Evolutionary conservation across 805 yeast genomes (phyloP).

Genomic region (Candida nonsorbophila): DNA sequence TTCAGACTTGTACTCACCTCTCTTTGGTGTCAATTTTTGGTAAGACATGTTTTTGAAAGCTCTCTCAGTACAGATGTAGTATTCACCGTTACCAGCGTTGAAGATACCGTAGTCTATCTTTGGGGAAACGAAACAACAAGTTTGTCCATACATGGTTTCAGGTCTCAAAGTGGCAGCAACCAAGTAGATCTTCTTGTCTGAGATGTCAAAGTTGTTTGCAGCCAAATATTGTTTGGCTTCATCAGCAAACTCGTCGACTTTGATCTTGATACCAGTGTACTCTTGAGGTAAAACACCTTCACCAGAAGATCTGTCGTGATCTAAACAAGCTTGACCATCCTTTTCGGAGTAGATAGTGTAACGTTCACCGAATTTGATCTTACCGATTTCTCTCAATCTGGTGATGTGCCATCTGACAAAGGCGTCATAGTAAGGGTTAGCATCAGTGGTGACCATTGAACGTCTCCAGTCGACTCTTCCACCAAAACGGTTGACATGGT

Average conservation of each 20-base stretch:
- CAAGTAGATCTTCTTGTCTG: constrained; percentile 63
- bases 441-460: constrained; percentile 90
- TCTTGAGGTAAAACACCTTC: constrained; percentile 98
- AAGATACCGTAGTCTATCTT: constrained; percentile 88
- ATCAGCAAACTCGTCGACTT: constrained; percentile 54
- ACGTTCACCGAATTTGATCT: constrained; percentile 96
- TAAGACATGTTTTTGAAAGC: constrained; percentile 96
- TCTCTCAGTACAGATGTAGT: constrained; percentile 84
- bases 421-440: constrained; percentile 90
- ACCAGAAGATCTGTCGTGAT: constrained; percentile 95
- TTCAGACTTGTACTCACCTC: constrained; percentile 70
- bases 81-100: constrained; percentile 72
- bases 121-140: constrained; percentile 96
- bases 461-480: constrained; percentile 98
- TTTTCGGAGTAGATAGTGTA: constrained; percentile 95
- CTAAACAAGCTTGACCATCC: constrained; percentile 99
- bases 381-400: constrained; percentile 75
- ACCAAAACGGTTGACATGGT: constrained; percentile 77
- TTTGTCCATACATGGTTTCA: constrained; percentile 98
- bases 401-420: constrained; percentile 97
- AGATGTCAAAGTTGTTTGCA: constrained; percentile 40
- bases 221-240: constrained; percentile 49
- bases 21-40: constrained; percentile 85
- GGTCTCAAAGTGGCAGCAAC: constrained; percentile 98
- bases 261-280: constrained; percentile 88